Conservation (phyloP, 2,329 filamentous ascomycete genomes). For the Sporothrix brasiliensis region DNA sequence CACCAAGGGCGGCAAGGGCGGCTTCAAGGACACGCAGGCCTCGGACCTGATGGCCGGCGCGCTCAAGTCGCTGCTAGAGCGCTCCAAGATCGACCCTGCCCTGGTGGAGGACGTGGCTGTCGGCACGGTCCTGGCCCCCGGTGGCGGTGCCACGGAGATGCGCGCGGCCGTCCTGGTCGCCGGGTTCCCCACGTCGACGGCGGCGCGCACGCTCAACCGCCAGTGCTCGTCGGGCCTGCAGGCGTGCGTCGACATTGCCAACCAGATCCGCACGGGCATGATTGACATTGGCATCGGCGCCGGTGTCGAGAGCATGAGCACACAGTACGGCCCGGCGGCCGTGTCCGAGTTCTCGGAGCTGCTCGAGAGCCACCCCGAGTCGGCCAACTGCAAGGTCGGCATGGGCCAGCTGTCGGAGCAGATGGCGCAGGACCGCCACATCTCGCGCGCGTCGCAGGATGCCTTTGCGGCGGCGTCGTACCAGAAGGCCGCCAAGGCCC, state of each 20-base stretch:
- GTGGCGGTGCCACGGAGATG: conserved; percentile 95
- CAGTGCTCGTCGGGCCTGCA: conserved; percentile 94
- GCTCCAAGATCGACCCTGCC: conserved; percentile 83
- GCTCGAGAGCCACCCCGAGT: conserved; percentile 76
- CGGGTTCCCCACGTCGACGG: conserved; percentile 81
- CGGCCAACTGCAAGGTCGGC: conserved; percentile 94
- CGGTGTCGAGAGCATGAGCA: conserved; percentile 94
- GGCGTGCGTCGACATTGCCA: conserved; percentile 90
- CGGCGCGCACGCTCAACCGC: conserved; percentile 87
- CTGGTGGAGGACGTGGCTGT: conserved; percentile 92
- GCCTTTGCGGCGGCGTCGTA: conserved; percentile 93
- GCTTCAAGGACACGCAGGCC: conserved; percentile 90
- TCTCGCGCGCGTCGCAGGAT: conserved; percentile 76
- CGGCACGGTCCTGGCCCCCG: conserved; percentile 86
- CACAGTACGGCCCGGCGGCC: conserved; percentile 84
- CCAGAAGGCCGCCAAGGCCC: conserved; percentile 84
- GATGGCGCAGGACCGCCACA: conserved; percentile 84
- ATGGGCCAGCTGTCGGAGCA: conserved; percentile 94
- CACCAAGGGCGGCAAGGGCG: conserved; percentile 89
- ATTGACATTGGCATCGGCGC: conserved; percentile 94
- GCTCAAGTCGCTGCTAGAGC: conserved; percentile 77
- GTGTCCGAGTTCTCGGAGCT: conserved; percentile 92
- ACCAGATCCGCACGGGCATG: conserved; percentile 88
- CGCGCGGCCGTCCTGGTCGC: conserved; percentile 87
- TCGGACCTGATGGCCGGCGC: conserved; percentile 84